A percentile compares a stretch with the other conserved stretches of the same genome.
Evolutionary conservation across 495 filamentous ascomycete genomes (phyloP).

Genomic region (Neurospora hispaniola): DNA sequence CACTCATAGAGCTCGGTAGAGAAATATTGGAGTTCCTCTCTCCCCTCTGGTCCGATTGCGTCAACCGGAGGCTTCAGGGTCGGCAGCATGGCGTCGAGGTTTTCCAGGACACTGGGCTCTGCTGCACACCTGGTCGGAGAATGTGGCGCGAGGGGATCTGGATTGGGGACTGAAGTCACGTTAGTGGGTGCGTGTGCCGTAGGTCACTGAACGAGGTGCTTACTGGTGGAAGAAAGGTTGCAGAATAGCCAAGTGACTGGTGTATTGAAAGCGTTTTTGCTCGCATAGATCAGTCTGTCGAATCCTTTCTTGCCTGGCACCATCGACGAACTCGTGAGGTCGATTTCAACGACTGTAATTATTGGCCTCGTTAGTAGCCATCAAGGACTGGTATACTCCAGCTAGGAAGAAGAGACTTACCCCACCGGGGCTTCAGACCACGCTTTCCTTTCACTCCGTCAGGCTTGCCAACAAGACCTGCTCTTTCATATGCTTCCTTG

Average conservation of each 20-base stretch:
- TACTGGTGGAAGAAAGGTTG: slow-evolving; percentile 42
- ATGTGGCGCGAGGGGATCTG: slow-evolving; percentile 43
- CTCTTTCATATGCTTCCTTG: slow-evolving; percentile 75
- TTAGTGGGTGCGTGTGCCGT: slow-evolving; percentile 6
- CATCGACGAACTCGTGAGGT: slow-evolving; percentile 74
- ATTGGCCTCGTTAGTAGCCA: slow-evolving; percentile 2
- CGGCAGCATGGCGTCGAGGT: slow-evolving; percentile 37
- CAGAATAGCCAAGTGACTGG: slow-evolving; percentile 75
- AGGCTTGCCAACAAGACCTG: slow-evolving; percentile 70
- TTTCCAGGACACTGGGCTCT: slow-evolving; percentile 19
- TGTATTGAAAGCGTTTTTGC: slow-evolving; percentile 64
- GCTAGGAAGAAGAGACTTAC: slow-evolving; percentile 19
- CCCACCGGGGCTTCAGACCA: slow-evolving; percentile 39
- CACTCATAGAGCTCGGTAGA: slow-evolving; percentile 69
- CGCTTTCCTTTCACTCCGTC: slow-evolving; percentile 45
- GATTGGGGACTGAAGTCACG: slow-evolving; percentile 23
- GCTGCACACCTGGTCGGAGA: slow-evolving; percentile 39
- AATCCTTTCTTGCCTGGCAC: slow-evolving; percentile 86
- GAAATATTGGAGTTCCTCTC: slow-evolving; percentile 46
- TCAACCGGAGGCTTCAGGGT: slow-evolving; percentile 32
- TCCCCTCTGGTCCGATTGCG: slow-evolving; percentile 22
- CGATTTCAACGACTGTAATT: slow-evolving; percentile 61
- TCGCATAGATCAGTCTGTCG: slow-evolving; percentile 73
- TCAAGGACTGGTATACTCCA: neutral
- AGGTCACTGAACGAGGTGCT: neutral